Percentiles rank a stretch among this genome's conserved stretches.
phyloP scores from a whole-genome alignment of 1,139 yeast species.

The Yamadazyma aaseri region DNA sequence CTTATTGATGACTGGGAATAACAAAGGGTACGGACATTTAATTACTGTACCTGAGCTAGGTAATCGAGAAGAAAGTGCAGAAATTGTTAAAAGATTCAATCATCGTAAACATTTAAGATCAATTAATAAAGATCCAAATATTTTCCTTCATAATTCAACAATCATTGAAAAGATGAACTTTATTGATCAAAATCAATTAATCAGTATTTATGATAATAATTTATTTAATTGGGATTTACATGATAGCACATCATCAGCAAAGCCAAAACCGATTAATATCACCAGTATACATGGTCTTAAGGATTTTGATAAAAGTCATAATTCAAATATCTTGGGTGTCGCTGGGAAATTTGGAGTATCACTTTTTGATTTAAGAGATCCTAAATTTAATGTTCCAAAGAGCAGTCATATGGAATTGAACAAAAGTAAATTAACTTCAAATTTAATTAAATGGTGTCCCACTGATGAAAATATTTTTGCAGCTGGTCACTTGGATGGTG shows the following conservation, averaged over 20 bases:
- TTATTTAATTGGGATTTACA: constrained; percentile 72
- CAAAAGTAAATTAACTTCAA: constrained; percentile 25
- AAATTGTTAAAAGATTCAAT: constrained; percentile 70
- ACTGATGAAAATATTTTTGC: constrained; percentile 61
- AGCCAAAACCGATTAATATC: constrained; percentile 50
- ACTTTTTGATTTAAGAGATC: constrained; percentile 60
- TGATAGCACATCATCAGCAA: constrained; percentile 35
- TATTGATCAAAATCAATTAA: constrained; percentile 25
- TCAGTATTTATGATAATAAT: constrained; percentile 61
- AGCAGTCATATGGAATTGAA: constrained; percentile 15
- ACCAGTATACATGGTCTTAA: constrained; percentile 51
- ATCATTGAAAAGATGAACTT: constrained; percentile 28
- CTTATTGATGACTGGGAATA: constrained; percentile 65
- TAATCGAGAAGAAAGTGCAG: constrained; percentile 57
- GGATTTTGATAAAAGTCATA: constrained; percentile 52
- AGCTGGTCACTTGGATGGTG: constrained; percentile 60
- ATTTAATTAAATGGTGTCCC: constrained; percentile 63
- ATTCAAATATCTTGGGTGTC: constrained; percentile 44
- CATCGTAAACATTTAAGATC: constrained; percentile 59
- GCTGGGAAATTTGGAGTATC: constrained; percentile 74
- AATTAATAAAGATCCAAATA: constrained; percentile 21
- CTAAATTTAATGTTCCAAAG: constrained; percentile 36
- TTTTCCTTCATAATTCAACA: constrained; percentile 22
- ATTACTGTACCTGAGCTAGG: constrained; percentile 52
- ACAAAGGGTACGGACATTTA: constrained; percentile 66